These are phyloP conservation scores for Arachnopeziza araneosa DNA, from an alignment of 2,329 filamentous ascomycete genomes.

Conservation along the genomic window DNA sequence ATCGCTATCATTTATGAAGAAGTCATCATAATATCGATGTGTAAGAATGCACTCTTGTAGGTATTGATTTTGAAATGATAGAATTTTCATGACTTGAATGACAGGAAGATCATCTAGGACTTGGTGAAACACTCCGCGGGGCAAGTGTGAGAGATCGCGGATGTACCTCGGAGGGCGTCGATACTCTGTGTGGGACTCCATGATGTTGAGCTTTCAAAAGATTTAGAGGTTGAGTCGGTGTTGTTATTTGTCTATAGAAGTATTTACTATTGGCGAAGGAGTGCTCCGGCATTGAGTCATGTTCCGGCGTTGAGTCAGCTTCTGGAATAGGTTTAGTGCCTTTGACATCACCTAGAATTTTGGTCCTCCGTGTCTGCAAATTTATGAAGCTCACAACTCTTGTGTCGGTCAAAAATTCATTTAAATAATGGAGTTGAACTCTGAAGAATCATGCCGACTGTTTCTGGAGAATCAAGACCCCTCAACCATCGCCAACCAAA, in stretches of 20 bases:
- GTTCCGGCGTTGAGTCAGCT: no score
- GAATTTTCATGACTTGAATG: conserved; percentile 1
- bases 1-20: background rate
- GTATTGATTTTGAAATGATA: conserved; percentile 6
- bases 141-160: conserved; percentile 4
- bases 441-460: conserved; percentile 4
- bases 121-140: conserved; percentile 12
- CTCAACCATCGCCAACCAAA: conserved; percentile 10
- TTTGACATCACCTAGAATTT: no score
- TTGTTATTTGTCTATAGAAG: no score
- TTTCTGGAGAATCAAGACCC: conserved; percentile 7
- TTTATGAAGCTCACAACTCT: no score
- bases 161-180: background rate
- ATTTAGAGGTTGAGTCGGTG: background rate
- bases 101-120: conserved; percentile 9
- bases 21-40: background rate
- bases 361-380: no score
- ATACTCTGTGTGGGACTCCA: background rate
- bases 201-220: background rate
- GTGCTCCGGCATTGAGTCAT: no score
- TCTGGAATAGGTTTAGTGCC: no score
- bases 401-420: background rate
- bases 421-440: conserved; percentile 2
- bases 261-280: no score
- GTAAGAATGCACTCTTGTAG: background rate